A percentile compares a stretch with the other conserved stretches of the same genome.
Conservation (phyloP, 2,329 filamentous ascomycete species). For the Calonectria leucothoes region DNA sequence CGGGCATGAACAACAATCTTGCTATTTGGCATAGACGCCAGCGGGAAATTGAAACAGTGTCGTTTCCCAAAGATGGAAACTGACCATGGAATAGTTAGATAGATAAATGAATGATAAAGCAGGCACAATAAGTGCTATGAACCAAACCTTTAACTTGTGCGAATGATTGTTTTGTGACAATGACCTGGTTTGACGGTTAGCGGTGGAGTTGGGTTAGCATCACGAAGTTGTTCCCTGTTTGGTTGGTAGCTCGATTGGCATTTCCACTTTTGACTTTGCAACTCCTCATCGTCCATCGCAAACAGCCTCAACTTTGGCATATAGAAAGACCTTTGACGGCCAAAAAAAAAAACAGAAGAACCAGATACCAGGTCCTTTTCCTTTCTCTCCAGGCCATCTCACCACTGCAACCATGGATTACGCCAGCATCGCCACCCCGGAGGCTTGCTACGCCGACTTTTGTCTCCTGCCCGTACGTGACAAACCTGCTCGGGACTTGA, state of each 20-base stretch:
- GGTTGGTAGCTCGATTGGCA: constrained; percentile 34
- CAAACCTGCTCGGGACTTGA: neutral
- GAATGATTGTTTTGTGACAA: neutral
- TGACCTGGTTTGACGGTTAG: constrained; percentile 5
- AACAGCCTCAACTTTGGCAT: constrained; percentile 2
- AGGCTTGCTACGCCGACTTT: constrained; percentile 87
- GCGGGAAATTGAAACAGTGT: neutral
- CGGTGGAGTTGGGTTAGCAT: constrained; percentile 19
- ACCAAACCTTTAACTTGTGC: neutral
- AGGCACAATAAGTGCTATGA: constrained; percentile 16
- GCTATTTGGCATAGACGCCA: neutral
- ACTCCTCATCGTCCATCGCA: neutral
- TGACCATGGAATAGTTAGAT: neutral
- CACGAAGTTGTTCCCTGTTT: constrained; percentile 32
- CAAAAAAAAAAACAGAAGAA: neutral
- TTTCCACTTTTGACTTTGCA: constrained; percentile 4
- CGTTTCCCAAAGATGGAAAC: neutral
- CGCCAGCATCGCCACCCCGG: constrained; percentile 70
- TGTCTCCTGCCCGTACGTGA: constrained; percentile 81
- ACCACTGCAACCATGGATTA: constrained; percentile 54
- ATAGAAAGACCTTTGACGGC: neutral
- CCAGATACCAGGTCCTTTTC: neutral
- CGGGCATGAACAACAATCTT: neutral
- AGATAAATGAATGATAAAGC: constrained; percentile 7
- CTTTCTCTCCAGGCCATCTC: neutral